Percentiles rank a stretch among this genome's conserved stretches.
Conservation (phyloP, 2,329 filamentous ascomycete species). For the Claviceps sp. region DNA sequence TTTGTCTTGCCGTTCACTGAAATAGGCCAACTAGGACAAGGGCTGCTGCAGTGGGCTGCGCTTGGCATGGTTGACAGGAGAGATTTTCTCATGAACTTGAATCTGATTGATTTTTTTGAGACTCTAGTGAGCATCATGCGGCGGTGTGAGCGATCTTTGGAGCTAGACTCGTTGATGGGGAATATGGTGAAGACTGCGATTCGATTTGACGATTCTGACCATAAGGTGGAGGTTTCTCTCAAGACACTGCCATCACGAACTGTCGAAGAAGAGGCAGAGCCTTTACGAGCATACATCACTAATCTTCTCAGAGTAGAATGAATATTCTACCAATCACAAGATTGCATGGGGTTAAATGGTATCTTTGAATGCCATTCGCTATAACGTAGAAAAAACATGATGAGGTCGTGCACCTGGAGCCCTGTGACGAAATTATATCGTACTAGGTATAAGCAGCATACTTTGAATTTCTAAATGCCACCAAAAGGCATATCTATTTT, state of each 20-base stretch:
- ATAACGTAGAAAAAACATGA: too few relatives aligned
- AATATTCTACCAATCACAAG: background rate
- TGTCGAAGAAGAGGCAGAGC: constrained; percentile 36
- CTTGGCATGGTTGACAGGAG: constrained; percentile 36
- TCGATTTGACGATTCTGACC: constrained; percentile 26
- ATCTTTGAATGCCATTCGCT: too few relatives aligned
- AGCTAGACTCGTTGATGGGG: constrained; percentile 23
- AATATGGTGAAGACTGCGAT: constrained; percentile 29
- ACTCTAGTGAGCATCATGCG: constrained; percentile 34
- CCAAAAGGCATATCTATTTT: too few relatives aligned
- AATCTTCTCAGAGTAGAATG: constrained; percentile 22
- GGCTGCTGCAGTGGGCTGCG: constrained; percentile 37
- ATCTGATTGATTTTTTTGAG: constrained; percentile 40
- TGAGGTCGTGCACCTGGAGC: too few relatives aligned
- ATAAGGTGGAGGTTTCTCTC: constrained; percentile 24
- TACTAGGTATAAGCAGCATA: too few relatives aligned
- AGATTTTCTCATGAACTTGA: constrained; percentile 37
- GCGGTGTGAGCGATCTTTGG: constrained; percentile 21
- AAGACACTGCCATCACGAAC: constrained; percentile 32
- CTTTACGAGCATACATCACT: constrained; percentile 30
- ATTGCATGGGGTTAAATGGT: background rate
- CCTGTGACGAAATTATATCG: too few relatives aligned
- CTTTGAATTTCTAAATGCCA: too few relatives aligned
- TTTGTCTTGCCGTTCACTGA: constrained; percentile 12
- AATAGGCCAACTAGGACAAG: constrained; percentile 17